Percentiles rank a stretch among this genome's conserved stretches.
phyloP scores from a whole-genome alignment of 805 yeast genomes.

The Barnettozyma californica region DNA sequence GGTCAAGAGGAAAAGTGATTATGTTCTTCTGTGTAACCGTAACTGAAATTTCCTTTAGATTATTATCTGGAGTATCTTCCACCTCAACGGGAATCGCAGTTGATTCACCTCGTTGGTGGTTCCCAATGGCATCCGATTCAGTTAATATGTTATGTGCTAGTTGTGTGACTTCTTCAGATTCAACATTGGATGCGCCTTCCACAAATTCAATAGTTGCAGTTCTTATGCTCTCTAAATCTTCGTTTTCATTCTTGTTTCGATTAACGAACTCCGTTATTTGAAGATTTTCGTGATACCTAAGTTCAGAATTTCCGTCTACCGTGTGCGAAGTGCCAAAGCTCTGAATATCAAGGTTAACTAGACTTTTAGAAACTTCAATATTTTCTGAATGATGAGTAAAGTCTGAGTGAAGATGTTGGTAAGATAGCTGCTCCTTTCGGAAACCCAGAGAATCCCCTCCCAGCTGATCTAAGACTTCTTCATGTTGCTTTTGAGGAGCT shows the following conservation, averaged over 20 bases:
- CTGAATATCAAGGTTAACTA: not conserved
- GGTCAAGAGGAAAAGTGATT: constrained; percentile 36
- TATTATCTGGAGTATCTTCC: not conserved
- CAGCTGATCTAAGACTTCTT: not conserved
- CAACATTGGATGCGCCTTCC: not conserved
- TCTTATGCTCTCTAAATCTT: no score
- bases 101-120: not conserved
- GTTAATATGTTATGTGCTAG: no score
- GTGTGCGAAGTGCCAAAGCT: not conserved
- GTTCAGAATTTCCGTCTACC: not conserved
- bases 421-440: not conserved
- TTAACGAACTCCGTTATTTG: not conserved
- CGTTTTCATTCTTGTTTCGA: not conserved
- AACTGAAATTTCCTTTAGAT: constrained; percentile 18
- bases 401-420: not conserved
- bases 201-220: not conserved
- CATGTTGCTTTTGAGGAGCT: not conserved
- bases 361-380: not conserved
- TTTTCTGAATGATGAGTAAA: not conserved
- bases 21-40: constrained; percentile 44
- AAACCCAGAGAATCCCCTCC: not conserved
- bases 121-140: not conserved
- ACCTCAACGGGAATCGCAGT: not conserved
- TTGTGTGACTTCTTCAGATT: not conserved
- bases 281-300: not conserved